Percentiles rank a stretch among this genome's conserved stretches.
Evolutionary conservation across 768 basidiomycete genomes (phyloP).

Genomic region (Favolaschia claudopus): DNA sequence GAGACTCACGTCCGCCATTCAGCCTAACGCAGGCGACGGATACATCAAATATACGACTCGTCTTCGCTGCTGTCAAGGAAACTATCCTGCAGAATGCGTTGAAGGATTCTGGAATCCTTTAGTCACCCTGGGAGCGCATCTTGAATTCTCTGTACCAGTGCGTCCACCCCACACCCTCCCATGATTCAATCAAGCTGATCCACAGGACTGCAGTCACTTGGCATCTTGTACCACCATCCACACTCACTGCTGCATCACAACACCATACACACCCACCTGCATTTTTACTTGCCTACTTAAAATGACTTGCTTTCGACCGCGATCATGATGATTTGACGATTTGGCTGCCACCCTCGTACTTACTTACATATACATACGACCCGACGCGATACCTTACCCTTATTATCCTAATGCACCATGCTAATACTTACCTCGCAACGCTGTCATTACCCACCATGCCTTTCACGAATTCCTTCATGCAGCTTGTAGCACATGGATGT

Average conservation of each 20-base stretch:
- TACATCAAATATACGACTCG: conserved; percentile 81
- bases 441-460: too few species aligned
- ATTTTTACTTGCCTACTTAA: too few species aligned
- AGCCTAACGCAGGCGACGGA: conserved; percentile 91
- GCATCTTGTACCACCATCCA: conserved; percentile 21
- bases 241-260: conserved; percentile 21
- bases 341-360: neutral
- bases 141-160: conserved; percentile 18
- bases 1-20: neutral
- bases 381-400: neutral
- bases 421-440: neutral
- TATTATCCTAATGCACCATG: neutral
- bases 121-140: neutral
- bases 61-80: conserved; percentile 91
- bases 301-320: conserved; percentile 1
- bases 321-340: neutral
- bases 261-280: neutral
- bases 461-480: neutral
- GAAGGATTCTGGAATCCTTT: conserved; percentile 86
- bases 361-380: neutral
- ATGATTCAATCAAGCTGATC: neutral
- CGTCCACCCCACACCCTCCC: neutral
- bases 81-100: conserved; percentile 92
- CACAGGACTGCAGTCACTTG: neutral
- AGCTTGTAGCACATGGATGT: neutral